phyloP scores from a whole-genome alignment of 805 yeast species.

The Yamadazyma kitorensis region DNA sequence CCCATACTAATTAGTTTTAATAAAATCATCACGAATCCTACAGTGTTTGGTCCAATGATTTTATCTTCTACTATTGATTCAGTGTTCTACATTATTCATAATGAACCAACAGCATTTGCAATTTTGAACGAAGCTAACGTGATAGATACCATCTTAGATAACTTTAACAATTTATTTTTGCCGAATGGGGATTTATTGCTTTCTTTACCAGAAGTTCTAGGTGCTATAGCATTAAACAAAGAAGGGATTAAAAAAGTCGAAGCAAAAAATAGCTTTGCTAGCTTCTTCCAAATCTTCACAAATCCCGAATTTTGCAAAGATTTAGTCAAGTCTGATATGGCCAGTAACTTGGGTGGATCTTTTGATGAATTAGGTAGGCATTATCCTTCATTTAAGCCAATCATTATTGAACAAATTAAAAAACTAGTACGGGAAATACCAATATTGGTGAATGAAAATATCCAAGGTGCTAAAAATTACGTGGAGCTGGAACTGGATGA shows the following conservation, averaged over 20 bases:
- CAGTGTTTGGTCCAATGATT: conserved; percentile 64
- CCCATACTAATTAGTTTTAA: conserved; percentile 64
- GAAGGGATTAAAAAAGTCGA: conserved; percentile 65
- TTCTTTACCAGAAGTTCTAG: conserved; percentile 70
- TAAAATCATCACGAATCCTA: conserved; percentile 53
- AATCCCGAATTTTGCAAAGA: conserved; percentile 50
- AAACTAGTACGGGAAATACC: conserved; percentile 47
- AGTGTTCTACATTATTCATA: conserved; percentile 71
- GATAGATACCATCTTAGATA: conserved; percentile 59
- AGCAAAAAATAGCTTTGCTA: conserved; percentile 31
- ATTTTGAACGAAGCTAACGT: conserved; percentile 76
- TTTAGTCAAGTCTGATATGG: conserved; percentile 45
- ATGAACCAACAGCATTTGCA: conserved; percentile 86
- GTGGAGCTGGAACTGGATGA: conserved; percentile 23
- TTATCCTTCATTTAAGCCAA: conserved; percentile 67
- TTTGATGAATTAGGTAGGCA: conserved; percentile 84
- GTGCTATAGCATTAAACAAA: conserved; percentile 76
- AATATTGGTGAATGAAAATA: conserved; percentile 21
- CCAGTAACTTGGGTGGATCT: conserved; percentile 56
- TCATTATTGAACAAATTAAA: conserved; percentile 49
- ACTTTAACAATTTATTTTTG: conserved; percentile 53
- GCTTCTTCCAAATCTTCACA: conserved; percentile 50
- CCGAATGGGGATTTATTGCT: conserved; percentile 58
- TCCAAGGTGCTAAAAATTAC: conserved; percentile 36
- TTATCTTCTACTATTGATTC: conserved; percentile 60